Conservation (phyloP, 108 stramenopile genomes). For the Fistulifera pelliculosa region DNA sequence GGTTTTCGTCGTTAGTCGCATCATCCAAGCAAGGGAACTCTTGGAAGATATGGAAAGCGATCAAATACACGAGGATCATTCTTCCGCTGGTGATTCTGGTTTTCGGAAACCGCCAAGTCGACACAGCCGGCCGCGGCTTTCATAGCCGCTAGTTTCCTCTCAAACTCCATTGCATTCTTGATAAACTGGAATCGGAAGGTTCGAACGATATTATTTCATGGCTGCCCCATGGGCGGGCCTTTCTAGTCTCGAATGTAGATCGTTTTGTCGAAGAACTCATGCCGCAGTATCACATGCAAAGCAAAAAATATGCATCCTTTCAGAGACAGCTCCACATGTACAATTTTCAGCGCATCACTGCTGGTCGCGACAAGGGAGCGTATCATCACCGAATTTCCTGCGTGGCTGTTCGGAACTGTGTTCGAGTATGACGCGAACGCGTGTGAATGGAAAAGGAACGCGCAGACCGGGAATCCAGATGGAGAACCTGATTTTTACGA, state of each 20-base stretch:
- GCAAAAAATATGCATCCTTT: conserved; percentile 42
- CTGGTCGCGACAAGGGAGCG: conserved; percentile 29
- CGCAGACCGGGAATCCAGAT: conserved; percentile 13
- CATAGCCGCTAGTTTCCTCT: conserved; percentile 25
- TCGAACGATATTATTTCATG: conserved; percentile 37
- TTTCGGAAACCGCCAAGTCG: neutral
- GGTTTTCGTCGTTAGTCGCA: too few species aligned
- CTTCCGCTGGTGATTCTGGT: too few species aligned
- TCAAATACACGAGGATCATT: too few species aligned
- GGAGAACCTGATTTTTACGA: conserved; percentile 22
- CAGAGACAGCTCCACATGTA: conserved; percentile 73
- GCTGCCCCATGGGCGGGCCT: conserved; percentile 58
- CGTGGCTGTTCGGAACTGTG: conserved; percentile 29
- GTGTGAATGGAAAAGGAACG: conserved; percentile 39
- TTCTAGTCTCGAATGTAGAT: conserved; percentile 40
- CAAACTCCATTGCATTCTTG: conserved; percentile 66
- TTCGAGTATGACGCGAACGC: conserved; percentile 20
- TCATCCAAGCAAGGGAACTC: too few species aligned
- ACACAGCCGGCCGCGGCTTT: neutral
- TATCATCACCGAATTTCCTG: conserved; percentile 44
- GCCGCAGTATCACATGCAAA: conserved; percentile 50
- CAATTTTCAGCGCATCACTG: conserved; percentile 44
- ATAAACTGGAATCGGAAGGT: conserved; percentile 54
- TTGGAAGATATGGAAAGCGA: too few species aligned
- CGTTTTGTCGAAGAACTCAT: conserved; percentile 62